Base-by-base conservation (phyloP, 2,329 filamentous ascomycete genomes). In the Pestalotiopsis sp. region DNA sequence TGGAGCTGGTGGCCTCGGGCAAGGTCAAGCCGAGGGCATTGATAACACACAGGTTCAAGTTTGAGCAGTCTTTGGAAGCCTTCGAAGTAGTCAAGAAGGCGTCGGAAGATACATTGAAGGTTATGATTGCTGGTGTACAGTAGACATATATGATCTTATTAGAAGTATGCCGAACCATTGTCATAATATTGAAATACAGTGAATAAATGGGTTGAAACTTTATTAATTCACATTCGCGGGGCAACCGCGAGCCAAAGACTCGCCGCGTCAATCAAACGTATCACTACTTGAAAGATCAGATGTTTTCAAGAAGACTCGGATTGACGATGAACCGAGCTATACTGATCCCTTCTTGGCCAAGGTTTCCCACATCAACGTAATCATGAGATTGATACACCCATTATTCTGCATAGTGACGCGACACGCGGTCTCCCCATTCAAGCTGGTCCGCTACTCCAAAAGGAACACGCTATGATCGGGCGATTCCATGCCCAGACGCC, bases 1-100 rank as follows among this genome's bases (percentile, higher is more conserved):
- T 88, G 0, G 78, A 84, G 56, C 75, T 88, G 6, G 79, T 88
- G n/a, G 80, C 82, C 0, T 81, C 77, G n/a, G 83, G 84, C 1
- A 85, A 84, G 72, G 78, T 86, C 20, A 71, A 81, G 17, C 73
- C 74, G 1, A 74, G 75, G 3, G 76, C 72, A 59, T 72, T 83
- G 4, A 80, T 82, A 60, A 82, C 79, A 3, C 76, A 80, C 45
- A 69, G 79, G 14, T 81, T 77, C 70, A 78, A 77, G 66, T 80
- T 79, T 38, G 71, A 71, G 60, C 45, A 73, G 49, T 70, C 72
- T 1, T 11, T 70, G 13, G 70, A 73, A 31, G 71, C 71, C 3
- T 74, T 71, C 23, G 70, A 73, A 57, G 49, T 69, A 14, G 72
- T 73, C 14, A 72, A 68, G 63, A 69, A 68, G 36, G 70, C 67